Base-by-base conservation (phyloP, 805 yeast genomes). In the Cyberlindnera bimundalis region DNA sequence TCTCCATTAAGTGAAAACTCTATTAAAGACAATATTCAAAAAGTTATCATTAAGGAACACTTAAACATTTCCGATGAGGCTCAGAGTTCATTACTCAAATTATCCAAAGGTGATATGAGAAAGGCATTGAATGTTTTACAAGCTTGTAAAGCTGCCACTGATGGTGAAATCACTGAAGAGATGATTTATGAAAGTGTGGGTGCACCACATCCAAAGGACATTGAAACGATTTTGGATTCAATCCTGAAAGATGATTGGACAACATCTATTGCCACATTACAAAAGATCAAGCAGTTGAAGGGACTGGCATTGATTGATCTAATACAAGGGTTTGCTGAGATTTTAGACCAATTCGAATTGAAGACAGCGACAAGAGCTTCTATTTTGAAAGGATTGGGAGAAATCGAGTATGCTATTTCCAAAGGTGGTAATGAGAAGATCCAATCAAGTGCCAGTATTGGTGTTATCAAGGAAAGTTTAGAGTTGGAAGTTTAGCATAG, bases 51-150 rank as follows among this genome's bases (percentile, higher is more conserved):
- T 29, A 68, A 68, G 39, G 99, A 93, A 54, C 61, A 76, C 1
- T 65, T 93, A 35, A 64, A 69, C 4, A 67, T 93, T 9, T 56
- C 70, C 1, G 62, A 70, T 0, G 78, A 70, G 1, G 97, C 96
- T 0, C 66, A 74, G 31, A 62, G 64, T 1, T 79, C 96, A 2
- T 66, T 93, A 35, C 67, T 93, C 42, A 70, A 67, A 39, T 70
- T 93, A 40, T 74, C 93, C n/a, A 76, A 80, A 43, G 99, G 99
- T 38, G 99, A 93, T 62, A 93, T 93, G 99, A 78, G 99, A 67
- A 78, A 86, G 37, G 95, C 96, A 1, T 70, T 93, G 52, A 93
- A 93, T 57, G 96, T 93, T 5, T 64, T 93, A 43, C 99, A 93
- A 64, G 95, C 98, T 0, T 87, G 98, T 61, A 77, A 84, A 47